These are phyloP conservation scores for Paramyrothecium sp. DNA, from an alignment of 2,329 filamentous ascomycete genomes.

Conservation along the genomic window DNA sequence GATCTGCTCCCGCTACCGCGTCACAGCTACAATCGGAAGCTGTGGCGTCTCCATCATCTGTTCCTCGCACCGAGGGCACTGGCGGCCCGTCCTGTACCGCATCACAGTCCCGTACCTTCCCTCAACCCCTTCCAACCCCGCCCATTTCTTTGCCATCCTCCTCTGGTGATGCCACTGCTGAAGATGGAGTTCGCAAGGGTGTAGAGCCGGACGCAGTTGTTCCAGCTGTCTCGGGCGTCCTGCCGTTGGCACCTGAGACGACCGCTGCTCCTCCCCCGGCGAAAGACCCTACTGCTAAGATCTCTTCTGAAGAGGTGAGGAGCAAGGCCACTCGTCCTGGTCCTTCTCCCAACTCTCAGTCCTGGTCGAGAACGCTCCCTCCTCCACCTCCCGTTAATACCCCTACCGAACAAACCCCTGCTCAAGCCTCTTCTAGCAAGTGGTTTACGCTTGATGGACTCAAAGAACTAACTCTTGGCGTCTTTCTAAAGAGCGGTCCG, in stretches of 20 bases:
- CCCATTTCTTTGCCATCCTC: constrained; percentile 50
- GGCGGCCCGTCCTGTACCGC: background rate
- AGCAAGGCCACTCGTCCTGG: background rate
- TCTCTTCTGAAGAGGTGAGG: background rate
- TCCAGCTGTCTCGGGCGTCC: constrained; percentile 16
- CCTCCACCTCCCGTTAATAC: constrained; percentile 37
- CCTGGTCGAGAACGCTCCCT: constrained; percentile 41
- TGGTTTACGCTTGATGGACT: constrained; percentile 67
- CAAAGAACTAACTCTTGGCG: constrained; percentile 83
- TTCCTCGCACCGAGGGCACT: background rate
- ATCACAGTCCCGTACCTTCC: constrained; percentile 10
- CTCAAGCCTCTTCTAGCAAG: constrained; percentile 37
- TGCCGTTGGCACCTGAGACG: background rate
- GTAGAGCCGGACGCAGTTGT: constrained; percentile 18
- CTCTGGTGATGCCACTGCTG: constrained; percentile 26
- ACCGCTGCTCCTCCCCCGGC: background rate
- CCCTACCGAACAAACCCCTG: background rate
- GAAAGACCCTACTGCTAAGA: background rate
- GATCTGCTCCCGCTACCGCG: constrained; percentile 24
- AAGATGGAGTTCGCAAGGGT: constrained; percentile 21
- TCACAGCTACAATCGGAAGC: constrained; percentile 25
- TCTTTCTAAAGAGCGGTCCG: constrained; percentile 81
- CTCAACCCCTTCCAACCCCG: constrained; percentile 54
- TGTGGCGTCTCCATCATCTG: constrained; percentile 3
- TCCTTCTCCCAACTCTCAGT: constrained; percentile 13